Evolutionary conservation across 805 yeast genomes (phyloP).

Genomic region (Lipomyces oligophaga): DNA sequence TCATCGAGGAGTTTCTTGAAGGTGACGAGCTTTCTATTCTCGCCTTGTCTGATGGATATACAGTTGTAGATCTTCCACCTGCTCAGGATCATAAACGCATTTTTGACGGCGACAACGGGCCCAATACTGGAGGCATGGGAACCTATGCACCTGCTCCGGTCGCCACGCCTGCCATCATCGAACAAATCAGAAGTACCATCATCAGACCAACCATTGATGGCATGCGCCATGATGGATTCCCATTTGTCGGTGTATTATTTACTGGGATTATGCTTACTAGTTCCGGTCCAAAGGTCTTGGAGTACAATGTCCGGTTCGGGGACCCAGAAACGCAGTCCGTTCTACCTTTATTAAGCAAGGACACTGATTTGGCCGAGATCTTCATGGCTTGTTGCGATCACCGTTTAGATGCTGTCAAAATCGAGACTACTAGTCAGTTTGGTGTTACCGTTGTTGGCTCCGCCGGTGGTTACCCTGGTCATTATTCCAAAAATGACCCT

Average conservation of each 20-base stretch:
- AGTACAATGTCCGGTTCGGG: constrained; percentile 96
- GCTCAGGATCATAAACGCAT: constrained; percentile 98
- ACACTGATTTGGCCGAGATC: constrained; percentile 89
- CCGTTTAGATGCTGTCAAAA: constrained; percentile 77
- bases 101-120: constrained; percentile 88
- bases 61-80: constrained; percentile 85
- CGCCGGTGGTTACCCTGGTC: constrained; percentile 95
- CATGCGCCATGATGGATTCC: constrained; percentile 91
- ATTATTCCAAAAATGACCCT: constrained; percentile 79
- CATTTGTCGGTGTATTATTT: constrained; percentile 92
- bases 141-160: constrained; percentile 98
- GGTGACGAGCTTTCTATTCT: constrained; percentile 95
- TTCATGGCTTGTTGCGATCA: constrained; percentile 93
- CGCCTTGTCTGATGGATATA: constrained; percentile 90
- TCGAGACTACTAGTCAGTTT: constrained; percentile 50
- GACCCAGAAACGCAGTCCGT: constrained; percentile 99
- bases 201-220: constrained; percentile 92
- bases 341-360: constrained; percentile 73
- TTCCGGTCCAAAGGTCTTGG: constrained; percentile 90
- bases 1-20: constrained; percentile 90
- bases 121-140: constrained; percentile 99
- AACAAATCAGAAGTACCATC: constrained; percentile 66
- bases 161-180: constrained; percentile 71
- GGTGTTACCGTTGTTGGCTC: constrained; percentile 94
- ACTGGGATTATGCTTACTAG: constrained; percentile 90